phyloP scores from a whole-genome alignment of 495 filamentous ascomycete species.

The Penicillium maclennaniae region DNA sequence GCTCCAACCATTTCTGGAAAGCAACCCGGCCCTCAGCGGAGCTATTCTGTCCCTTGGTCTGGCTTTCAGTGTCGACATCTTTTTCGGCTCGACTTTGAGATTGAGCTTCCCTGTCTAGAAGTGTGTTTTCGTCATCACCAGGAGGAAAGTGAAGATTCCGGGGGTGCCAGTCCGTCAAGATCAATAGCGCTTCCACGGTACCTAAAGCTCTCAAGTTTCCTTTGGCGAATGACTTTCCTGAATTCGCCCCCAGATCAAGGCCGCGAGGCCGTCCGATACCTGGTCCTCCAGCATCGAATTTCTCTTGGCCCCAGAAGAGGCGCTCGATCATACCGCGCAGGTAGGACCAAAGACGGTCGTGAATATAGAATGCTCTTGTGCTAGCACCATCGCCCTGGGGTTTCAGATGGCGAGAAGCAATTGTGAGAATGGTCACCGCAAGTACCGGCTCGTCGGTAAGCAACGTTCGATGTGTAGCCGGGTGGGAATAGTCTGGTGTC shows the following conservation, averaged over 20 bases:
- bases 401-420: constrained; percentile 78
- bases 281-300: constrained; percentile 83
- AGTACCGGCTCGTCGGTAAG: constrained; percentile 89
- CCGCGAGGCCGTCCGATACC: constrained; percentile 65
- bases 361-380: constrained; percentile 84
- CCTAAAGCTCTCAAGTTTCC: constrained; percentile 85
- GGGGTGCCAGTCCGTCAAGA: constrained; percentile 96
- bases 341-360: constrained; percentile 94
- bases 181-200: constrained; percentile 87
- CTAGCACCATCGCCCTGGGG: constrained; percentile 75
- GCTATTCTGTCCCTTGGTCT: constrained; percentile 34
- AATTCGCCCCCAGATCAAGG: constrained; percentile 59
- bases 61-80: constrained; percentile 34
- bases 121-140: constrained; percentile 67
- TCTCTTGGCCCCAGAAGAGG: constrained; percentile 92
- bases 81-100: constrained; percentile 30
- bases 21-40: constrained; percentile 57
- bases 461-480: constrained; percentile 67
- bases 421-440: constrained; percentile 83
- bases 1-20: constrained; percentile 93
- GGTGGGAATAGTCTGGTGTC: constrained; percentile 74
- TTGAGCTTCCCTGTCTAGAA: constrained; percentile 51
- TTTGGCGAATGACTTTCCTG: constrained; percentile 48
- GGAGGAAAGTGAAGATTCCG: constrained; percentile 93
- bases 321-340: constrained; percentile 90